Base-by-base conservation (phyloP, 1,284 basidiomycete genomes). In the Irpex sp. region DNA sequence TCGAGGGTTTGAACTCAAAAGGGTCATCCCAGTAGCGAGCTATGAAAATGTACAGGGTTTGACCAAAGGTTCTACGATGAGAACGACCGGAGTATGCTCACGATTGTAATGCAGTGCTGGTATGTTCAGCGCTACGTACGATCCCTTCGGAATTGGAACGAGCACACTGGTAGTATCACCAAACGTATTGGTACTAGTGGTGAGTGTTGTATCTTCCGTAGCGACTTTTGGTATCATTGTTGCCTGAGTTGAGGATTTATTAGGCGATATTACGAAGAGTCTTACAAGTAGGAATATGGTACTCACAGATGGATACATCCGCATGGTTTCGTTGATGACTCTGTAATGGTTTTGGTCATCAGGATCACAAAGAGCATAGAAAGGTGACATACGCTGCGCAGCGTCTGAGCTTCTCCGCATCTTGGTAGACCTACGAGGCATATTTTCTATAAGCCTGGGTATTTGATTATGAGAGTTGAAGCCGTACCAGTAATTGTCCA, bases 21-120 rank as follows among this genome's bases (percentile, higher is more conserved):
- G 84, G 82, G 54, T 85, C 78, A 57, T 80, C 71, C 84, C 85
- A 86, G 67, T 83, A 82, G 55, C 72, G 78, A 48, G 81, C 85
- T 85, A 65, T 60, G 54, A 9, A 59, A 26, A 44, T 19, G 34
- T n/a, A 26, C 6, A 15, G 49, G 11, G 40, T 11, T 11, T 9
- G n/a, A 11, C 40, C 8, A 11, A 44, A 44, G 11, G n/a, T 44
- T 44, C 40, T n/a, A 44, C 40, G 40, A n/a, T 44, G n/a, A 11
- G 40, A n/a, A 11, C 40, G n/a, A 26, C 21, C 21, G 21, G 21
- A 26, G 21, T 26, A 37, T 21, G 9, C 58, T 21, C 55, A 69
- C 69, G 66, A 58, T 70, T 76, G 59, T 75, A 74, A 57, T 85
- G 82, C 26, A 85, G 64, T 7, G 75, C 84, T 8, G 76, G 65